Conservation (phyloP, 176 grass and related monocot species). For the Aegilops umbellulata region DNA sequence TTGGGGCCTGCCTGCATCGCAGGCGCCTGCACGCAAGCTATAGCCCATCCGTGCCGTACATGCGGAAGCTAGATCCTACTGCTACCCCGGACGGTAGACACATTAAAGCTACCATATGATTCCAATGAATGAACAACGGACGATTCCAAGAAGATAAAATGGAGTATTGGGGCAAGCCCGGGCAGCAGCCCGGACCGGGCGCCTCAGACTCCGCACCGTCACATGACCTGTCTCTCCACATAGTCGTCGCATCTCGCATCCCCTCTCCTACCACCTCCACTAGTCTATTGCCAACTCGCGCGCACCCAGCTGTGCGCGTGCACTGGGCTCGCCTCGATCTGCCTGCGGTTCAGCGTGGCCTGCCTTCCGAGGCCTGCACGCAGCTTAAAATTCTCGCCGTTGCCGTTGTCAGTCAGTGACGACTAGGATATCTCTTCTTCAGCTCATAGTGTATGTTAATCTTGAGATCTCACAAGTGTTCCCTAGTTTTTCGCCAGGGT, state of each 20-base stretch:
- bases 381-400: neutral
- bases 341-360: neutral
- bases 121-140: neutral
- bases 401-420: neutral
- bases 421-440: neutral
- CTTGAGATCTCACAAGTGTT: neutral
- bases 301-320: neutral
- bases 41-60: neutral
- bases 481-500: neutral
- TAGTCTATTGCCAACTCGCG: neutral
- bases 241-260: neutral
- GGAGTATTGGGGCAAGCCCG: neutral
- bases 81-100: neutral
- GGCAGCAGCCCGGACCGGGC: neutral
- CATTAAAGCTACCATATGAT: neutral
- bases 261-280: neutral
- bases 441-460: neutral
- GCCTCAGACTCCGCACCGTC: neutral
- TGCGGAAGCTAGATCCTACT: neutral
- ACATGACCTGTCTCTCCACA: constrained; percentile 24
- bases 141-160: neutral
- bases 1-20: neutral
- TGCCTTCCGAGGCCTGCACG: constrained; percentile 10
- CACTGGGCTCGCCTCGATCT: neutral
- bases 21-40: neutral